These are phyloP conservation scores for Pichia inconspicua DNA, from an alignment of 1,139 yeast genomes.

Conservation along the genomic window DNA sequence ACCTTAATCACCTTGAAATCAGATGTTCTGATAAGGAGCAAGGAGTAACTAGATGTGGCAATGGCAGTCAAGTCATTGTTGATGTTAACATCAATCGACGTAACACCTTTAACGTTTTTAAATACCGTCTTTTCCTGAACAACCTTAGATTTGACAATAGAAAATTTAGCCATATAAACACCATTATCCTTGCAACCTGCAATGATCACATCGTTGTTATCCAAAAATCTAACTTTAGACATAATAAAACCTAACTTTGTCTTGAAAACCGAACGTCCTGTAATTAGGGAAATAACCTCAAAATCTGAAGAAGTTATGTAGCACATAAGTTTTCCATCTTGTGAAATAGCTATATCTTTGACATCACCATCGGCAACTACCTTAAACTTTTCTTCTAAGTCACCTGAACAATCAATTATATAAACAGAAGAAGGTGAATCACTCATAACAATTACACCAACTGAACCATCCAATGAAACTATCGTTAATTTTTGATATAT, in stretches of 20 bases:
- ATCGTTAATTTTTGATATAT: constrained; percentile 55
- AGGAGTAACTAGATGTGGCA: constrained; percentile 70
- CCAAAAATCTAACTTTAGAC: constrained; percentile 54
- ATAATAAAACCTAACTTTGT: constrained; percentile 33
- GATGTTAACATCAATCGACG: constrained; percentile 52
- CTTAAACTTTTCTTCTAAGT: constrained; percentile 45
- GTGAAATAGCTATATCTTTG: constrained; percentile 39
- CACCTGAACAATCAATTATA: constrained; percentile 46
- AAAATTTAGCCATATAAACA: constrained; percentile 36
- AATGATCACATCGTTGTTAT: constrained; percentile 44
- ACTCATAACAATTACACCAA: constrained; percentile 61
- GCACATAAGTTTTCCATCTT: constrained; percentile 46
- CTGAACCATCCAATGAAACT: constrained; percentile 44
- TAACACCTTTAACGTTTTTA: constrained; percentile 53
- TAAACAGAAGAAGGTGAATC: constrained; percentile 50
- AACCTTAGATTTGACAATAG: constrained; percentile 37
- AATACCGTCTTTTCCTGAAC: constrained; percentile 39
- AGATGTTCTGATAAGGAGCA: constrained; percentile 45
- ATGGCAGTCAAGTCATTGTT: constrained; percentile 49
- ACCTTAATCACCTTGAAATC: constrained; percentile 44
- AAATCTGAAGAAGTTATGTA: constrained; percentile 49
- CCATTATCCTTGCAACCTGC: constrained; percentile 49
- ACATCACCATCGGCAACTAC: constrained; percentile 48
- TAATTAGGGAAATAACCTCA: constrained; percentile 43
- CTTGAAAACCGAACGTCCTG: constrained; percentile 35